phyloP scores from a whole-genome alignment of 805 yeast species.

The Clavispora fructus region DNA sequence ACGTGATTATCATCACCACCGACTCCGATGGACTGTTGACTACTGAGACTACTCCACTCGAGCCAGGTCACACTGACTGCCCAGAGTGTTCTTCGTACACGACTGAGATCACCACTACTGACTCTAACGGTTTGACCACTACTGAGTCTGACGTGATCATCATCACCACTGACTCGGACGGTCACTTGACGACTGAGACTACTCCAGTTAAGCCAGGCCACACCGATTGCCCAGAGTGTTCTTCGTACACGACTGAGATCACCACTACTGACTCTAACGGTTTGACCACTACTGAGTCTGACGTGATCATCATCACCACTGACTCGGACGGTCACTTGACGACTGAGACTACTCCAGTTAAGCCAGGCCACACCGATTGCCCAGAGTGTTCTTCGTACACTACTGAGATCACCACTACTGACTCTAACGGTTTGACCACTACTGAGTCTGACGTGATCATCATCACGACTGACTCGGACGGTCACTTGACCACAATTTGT shows the following conservation, averaged over 20 bases:
- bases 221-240: too few relatives aligned
- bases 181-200: not conserved
- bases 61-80: not conserved
- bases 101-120: not conserved
- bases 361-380: not conserved
- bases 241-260: too few relatives aligned
- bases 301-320: not conserved
- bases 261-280: too few relatives aligned
- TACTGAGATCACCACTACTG: not conserved
- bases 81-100: not conserved
- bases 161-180: too few relatives aligned
- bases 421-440: not conserved
- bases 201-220: too few relatives aligned
- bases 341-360: not conserved
- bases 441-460: not conserved
- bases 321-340: not conserved
- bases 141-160: not conserved
- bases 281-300: too few relatives aligned
- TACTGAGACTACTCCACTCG: not conserved
- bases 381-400: not conserved
- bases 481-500: not conserved
- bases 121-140: not conserved
- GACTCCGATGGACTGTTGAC: not conserved
- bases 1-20: not conserved
- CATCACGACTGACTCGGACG: not conserved